Evolutionary conservation across 2,329 filamentous ascomycete genomes (phyloP), one percentile per base, ranked within the genome.

Genomic region (Claviceps sp.): DNA sequence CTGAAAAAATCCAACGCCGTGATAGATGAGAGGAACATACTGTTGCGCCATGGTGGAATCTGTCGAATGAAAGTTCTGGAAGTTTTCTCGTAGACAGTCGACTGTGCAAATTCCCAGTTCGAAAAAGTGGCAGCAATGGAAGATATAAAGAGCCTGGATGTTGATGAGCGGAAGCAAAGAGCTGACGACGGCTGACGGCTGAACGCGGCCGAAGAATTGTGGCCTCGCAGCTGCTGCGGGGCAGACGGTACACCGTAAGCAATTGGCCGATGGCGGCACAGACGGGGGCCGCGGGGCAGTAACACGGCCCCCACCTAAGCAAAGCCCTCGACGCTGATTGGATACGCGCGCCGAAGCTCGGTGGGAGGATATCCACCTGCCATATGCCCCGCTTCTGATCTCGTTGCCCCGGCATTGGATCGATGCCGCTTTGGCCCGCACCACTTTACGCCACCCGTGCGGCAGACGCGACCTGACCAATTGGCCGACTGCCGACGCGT

Each of bases 21-120:
- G 24, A 40, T 48, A 19, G 14, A 47, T 40, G 6, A 11, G 17
- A n/a, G 30, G n/a, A 10, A 49, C 51, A 26, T 52, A 52, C 51
- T 52, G 51, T 49, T 49, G 51, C 46, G 51, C 40, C 51, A 52
- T 52, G 41, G 24, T 49, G 19, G 5, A 17, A 19, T 16, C 38
- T 19, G 1, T n/a, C 3, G 24, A 10, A 10, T 17, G 7, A 7
- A 11, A 26, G 30, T 48, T n/a, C 22, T 40, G 26, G 17, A 24
- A 8, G 5, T 46, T 46, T 14, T 17, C 17, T 50, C 30, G 49
- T 50, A 38, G 22, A 1, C 26, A 44, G 19, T 44, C 24, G 42
- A 14, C 13, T 16, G 19, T 24, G 22, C 13, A 8, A 43, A 43
- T 43, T 13, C 5, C 19, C 11, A 34, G 30, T 34, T 11, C 41